Base-by-base conservation (phyloP, 179 eudicot genomes). In the Silene vulgaris region DNA sequence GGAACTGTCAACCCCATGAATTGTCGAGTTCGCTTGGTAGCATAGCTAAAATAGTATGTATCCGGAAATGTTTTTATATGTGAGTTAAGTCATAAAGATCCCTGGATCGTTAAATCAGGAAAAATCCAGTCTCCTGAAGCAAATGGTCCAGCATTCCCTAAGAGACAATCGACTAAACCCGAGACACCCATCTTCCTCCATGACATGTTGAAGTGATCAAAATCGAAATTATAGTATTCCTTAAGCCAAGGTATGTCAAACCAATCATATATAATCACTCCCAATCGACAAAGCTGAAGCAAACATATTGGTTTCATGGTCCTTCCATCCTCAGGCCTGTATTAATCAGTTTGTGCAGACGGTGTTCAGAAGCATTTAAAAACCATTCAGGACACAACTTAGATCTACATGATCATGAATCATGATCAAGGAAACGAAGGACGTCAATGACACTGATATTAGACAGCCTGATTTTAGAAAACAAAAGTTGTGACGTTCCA, bases 121-220 rank as follows among this genome's bases (percentile, higher is more conserved):
- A 95, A 89, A 74, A 95, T 90, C 99, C 99, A 95, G 63, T 95
- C 98, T 70, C 91, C 96, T 16, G 96, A 85, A 37, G 96, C 91
- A 83, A 95, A 92, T 20, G 97, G 99, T 17, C 97, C 96, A 0
- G 86, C 21, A 66, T 90, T 90, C 1, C 97, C 99, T 68, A 95
- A 43, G 20, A 95, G 89, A 74, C 88, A 86, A 76, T 87, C 91
- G 4, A 88, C 85, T 28, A 94, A 86, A 75, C 94, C 95, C 89
- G 88, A 73, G 2, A 90, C 73, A 40, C 98, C 98, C 4, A 77
- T 86, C 71, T 90, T 89, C 77, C 74, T 89, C 88, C 99, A 80
- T 0, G 99, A 90, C 88, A 92, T 77, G 85, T 95, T 88, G 86
- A 86, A 95, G 85, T 95, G 99, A 77, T 95, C 96, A 54, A 95